Evolutionary conservation across 2,329 filamentous ascomycete genomes (phyloP), one percentile per base, ranked within the genome.

Genomic region (Aspergillus ustus): DNA sequence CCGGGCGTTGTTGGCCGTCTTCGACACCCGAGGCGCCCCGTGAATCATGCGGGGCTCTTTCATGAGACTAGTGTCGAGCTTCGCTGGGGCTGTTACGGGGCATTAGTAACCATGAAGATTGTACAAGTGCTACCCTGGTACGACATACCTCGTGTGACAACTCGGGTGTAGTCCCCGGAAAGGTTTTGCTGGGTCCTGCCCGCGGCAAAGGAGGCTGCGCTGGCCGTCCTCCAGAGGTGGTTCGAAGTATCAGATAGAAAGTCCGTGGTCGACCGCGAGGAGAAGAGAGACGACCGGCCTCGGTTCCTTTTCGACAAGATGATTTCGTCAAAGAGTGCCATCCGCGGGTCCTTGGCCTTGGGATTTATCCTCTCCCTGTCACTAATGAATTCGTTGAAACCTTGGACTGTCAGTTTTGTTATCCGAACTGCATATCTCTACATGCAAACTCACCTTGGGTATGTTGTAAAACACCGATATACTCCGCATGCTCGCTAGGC

Each of bases 31-130:
- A 29, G 93, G 93, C n/a, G 93, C 88, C 40, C 93, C 93, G 75
- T 96, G 92, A 44, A 97, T 94, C 64, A 91, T 88, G 61, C 93
- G 86, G 31, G 93, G 93, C 77, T 97, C 93, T 75, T 92, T 92
- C 92, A 98, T 97, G 51, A 97, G 82, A 15, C 88, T 86, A 4
- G 89, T 85, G 70, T 99, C 95, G 9, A 99, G 84, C 72, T 91
- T 93, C 7, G 91, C 88, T 5, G 95, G 95, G 43, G 91, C 88
- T 67, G 87, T 80, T 13, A 87, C 59, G 25, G 28, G 28, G 55
- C 87, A 57, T 15, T 87, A 81, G 34, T 82, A 77, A 61, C 84
- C 44, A 15, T 9, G 8, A 40, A 15, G 17, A 7, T 34, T 34
- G 37, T 7, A n/a, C 37, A 48, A 6, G 28, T 43, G 37, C 7